Base-by-base conservation (phyloP, 140 eudicot species). In the Anethum foeniculum region DNA sequence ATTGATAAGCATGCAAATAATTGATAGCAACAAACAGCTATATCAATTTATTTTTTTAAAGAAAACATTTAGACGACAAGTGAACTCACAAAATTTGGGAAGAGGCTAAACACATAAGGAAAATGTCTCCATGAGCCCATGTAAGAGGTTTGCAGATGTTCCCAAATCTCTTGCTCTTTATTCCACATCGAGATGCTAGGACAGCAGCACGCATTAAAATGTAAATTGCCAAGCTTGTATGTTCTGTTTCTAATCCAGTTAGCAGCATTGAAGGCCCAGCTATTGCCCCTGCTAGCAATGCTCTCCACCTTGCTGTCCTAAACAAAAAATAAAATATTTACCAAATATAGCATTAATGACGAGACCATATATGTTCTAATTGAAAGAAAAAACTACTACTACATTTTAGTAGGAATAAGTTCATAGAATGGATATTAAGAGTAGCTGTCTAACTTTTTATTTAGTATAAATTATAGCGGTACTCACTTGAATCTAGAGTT, bases 251-350 rank as follows among this genome's bases (percentile, higher is more conserved):
- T 80, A 86, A 77, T 85, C 97, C 99, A 79, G 99, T 95, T 54
- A 95, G 91, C 71, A 95, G 93, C 99, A 95, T 87, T 28, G 99
- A 92, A 36, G 99, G 99, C 83, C 99, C 99, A 1, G 99, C 99
- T 83, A 95, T 85, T 4, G 88, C 89, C 74, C 99, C 99, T 65
- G 99, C 99, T 80, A 95, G 83, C 84, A 95, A 87, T 49, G 98
- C 93, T 81, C 99, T 92, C 99, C 97, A 95, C 85, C 84, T 92
- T 81, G 97, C 97, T 82, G 99, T 95, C 91, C 99, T 94, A 91
- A 77, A 88, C 64, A 58, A 76, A 76, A 16, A 77, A 60, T 48
- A 79, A 64, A 1, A 1, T 30, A 38, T 76, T 54, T 62, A 71
- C 58, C 71, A 23, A 4, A 58, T 12, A 78, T 39, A 78, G 56